Evolutionary conservation across 2,329 filamentous ascomycete species (phyloP).

Genomic region (Davidsoniella neocaledoniae): DNA sequence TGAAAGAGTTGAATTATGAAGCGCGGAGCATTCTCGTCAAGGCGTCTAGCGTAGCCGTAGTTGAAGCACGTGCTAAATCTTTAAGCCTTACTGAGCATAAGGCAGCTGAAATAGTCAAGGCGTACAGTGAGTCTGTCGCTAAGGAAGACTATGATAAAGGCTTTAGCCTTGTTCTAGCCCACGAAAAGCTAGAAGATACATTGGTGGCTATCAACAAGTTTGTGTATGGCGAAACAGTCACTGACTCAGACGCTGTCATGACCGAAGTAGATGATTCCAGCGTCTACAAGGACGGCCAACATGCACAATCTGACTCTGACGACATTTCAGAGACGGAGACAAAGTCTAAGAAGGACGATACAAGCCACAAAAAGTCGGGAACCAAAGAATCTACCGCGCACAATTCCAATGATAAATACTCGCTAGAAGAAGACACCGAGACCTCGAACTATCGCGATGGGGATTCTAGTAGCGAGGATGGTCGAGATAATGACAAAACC

Average conservation of each 20-base stretch:
- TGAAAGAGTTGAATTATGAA: slow-evolving; percentile 35
- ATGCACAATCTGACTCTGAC: background rate
- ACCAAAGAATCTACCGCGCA: no score
- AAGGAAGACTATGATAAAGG: slow-evolving; percentile 13
- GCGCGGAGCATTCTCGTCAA: slow-evolving; percentile 39
- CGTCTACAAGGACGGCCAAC: background rate
- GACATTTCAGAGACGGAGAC: background rate
- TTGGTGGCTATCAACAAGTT: slow-evolving; percentile 16
- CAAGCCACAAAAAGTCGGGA: no score
- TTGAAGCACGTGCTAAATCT: slow-evolving; percentile 4
- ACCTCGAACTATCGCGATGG: background rate
- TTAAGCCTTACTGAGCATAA: background rate
- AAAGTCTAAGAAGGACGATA: no score
- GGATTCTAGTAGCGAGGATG: background rate
- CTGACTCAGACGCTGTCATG: background rate
- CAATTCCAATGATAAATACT: no score
- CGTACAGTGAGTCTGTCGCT: slow-evolving; percentile 14
- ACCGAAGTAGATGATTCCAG: background rate
- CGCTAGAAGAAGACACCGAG: background rate
- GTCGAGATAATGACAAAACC: background rate
- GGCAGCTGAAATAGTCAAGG: slow-evolving; percentile 1
- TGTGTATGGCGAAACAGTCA: slow-evolving; percentile 15
- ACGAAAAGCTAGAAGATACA: slow-evolving; percentile 17
- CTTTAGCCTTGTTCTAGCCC: slow-evolving; percentile 14
- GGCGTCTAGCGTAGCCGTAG: slow-evolving; percentile 19